Conservation (phyloP, 2,329 filamentous ascomycete genomes). For the Fusarium nelsonii region DNA sequence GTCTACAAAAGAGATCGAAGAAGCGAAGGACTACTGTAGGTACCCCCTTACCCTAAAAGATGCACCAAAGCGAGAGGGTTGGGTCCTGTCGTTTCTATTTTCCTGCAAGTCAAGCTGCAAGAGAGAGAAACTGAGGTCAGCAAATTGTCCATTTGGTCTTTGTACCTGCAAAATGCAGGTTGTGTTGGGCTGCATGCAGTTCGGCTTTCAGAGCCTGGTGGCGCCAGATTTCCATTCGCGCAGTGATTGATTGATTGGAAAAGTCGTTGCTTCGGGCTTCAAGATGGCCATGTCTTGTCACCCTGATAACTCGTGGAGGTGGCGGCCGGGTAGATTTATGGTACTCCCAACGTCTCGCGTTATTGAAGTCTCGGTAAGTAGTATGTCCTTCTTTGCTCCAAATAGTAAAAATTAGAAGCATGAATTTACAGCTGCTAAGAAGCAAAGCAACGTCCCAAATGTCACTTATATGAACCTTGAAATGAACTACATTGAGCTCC, state of each 20-base stretch:
- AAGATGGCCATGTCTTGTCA: constrained; percentile 18
- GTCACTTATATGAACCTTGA: background rate
- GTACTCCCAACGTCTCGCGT: constrained; percentile 6
- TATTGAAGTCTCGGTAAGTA: background rate
- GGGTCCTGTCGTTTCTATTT: constrained; percentile 8
- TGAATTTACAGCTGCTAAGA: background rate
- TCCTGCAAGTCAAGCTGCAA: constrained; percentile 21
- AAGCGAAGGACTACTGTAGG: background rate
- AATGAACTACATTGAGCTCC: background rate
- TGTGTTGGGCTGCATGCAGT: constrained; percentile 45
- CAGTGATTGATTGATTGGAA: constrained; percentile 36
- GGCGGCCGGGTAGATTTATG: constrained; percentile 19
- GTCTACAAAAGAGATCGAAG: background rate
- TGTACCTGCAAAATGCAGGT: constrained; percentile 31
- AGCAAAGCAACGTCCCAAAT: background rate
- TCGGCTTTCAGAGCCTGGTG: constrained; percentile 27
- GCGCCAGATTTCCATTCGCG: constrained; percentile 32
- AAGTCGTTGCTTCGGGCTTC: constrained; percentile 24
- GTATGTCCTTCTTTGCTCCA: background rate
- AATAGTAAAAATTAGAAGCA: too few species aligned
- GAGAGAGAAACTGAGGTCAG: constrained; percentile 13
- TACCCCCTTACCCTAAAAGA: constrained; percentile 1
- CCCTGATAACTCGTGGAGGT: constrained; percentile 19
- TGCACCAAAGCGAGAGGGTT: constrained; percentile 6
- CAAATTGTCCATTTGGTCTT: constrained; percentile 12